Conservation (phyloP, 164 flowering plant genomes). For the Protea cynaroides region DNA sequence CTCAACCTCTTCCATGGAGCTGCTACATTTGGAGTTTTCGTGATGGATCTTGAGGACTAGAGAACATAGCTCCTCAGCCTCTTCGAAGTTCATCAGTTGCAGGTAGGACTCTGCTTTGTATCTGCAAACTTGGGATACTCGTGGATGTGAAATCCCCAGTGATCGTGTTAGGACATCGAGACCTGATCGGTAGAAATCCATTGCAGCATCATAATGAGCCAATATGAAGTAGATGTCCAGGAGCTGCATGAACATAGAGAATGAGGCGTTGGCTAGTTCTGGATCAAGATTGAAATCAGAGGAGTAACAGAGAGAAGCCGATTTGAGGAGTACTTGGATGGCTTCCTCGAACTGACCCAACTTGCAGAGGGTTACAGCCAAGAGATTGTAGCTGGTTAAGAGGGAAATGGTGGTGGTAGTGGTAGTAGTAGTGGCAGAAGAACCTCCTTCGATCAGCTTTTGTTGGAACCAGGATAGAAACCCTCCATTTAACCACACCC, state of each 20-base stretch:
- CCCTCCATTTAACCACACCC: too few relatives aligned
- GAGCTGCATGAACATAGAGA: constrained; percentile 4
- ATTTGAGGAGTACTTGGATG: constrained; percentile 3
- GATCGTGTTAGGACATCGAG: not conserved
- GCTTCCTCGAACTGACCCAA: constrained; percentile 8
- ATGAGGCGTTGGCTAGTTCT: constrained; percentile 4
- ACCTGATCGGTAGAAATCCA: constrained; percentile 3
- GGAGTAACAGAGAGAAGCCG: not conserved
- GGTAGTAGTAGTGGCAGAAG: too few relatives aligned
- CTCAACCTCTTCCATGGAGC: not conserved
- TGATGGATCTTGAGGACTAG: not conserved
- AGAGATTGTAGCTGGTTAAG: constrained; percentile 1
- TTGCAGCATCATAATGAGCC: constrained; percentile 3
- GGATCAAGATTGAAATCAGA: not conserved
- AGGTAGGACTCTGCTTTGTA: constrained; percentile 7
- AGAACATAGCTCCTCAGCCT: constrained; percentile 5
- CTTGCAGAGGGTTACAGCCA: constrained; percentile 1
- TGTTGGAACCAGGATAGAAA: too few relatives aligned
- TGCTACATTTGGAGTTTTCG: not conserved
- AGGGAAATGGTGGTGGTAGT: not conserved
- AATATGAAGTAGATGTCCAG: constrained; percentile 1
- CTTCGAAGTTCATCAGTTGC: constrained; percentile 1
- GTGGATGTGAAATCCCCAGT: not conserved
- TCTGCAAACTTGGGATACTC: constrained; percentile 3
- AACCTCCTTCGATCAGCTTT: not conserved